A percentile compares a stretch with the other conserved stretches of the same genome.
Evolutionary conservation across 768 basidiomycete species (phyloP).

Genomic region (Russula dissimulans): DNA sequence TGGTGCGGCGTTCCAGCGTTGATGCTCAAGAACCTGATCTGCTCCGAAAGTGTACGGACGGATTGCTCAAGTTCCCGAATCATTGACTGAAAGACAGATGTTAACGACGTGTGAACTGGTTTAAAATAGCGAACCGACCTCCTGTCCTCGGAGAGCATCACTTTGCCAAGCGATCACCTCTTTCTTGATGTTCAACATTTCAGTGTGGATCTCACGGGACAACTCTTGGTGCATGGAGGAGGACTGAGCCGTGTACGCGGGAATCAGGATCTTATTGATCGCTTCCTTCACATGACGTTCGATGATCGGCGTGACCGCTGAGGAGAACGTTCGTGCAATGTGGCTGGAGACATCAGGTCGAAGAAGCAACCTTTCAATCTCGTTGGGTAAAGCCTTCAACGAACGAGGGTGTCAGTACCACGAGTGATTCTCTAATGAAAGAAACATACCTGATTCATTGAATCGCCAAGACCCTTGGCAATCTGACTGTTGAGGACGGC

Average conservation of each 20-base stretch:
- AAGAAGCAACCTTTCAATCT: slow-evolving; percentile 70
- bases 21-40: slow-evolving; percentile 69
- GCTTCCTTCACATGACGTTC: slow-evolving; percentile 78
- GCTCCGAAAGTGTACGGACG: slow-evolving; percentile 65
- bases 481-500: slow-evolving; percentile 71
- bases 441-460: slow-evolving; percentile 56
- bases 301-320: slow-evolving; percentile 64
- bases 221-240: slow-evolving; percentile 72
- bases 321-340: slow-evolving; percentile 64
- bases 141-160: slow-evolving; percentile 67
- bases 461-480: slow-evolving; percentile 59
- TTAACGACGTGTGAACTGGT: slow-evolving; percentile 13
- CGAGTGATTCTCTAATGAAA: background rate
- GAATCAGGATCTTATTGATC: slow-evolving; percentile 63
- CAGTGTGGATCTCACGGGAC: slow-evolving; percentile 60
- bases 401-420: slow-evolving; percentile 2
- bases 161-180: slow-evolving; percentile 78
- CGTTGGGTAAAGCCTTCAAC: slow-evolving; percentile 58
- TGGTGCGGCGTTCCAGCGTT: slow-evolving; percentile 30
- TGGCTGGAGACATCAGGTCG: slow-evolving; percentile 71
- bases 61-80: slow-evolving; percentile 77
- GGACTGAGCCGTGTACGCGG: slow-evolving; percentile 68
- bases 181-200: slow-evolving; percentile 68
- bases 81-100: slow-evolving; percentile 37
- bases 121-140: slow-evolving; percentile 39